Evolutionary conservation across 2,329 filamentous ascomycete species (phyloP).

Genomic region (Chrysosporium keratinophilum): DNA sequence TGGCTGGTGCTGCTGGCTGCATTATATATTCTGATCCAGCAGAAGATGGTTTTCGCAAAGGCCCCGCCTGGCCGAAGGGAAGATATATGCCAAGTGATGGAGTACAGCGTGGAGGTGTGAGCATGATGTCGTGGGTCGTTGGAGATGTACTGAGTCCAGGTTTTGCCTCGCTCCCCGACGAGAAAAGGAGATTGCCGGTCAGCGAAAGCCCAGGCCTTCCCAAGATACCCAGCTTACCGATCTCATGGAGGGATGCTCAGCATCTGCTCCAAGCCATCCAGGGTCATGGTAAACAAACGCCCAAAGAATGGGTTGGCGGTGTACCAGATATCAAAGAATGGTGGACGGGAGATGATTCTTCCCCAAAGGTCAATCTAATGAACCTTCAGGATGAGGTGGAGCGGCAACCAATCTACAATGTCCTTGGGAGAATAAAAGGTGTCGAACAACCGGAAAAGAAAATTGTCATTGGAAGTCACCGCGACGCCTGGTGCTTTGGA

Average conservation of each 20-base stretch:
- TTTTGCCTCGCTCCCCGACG: constrained; percentile 48
- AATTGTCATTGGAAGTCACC: constrained; percentile 84
- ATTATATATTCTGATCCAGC: constrained; percentile 86
- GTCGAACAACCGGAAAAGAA: constrained; percentile 72
- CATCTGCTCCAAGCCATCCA: constrained; percentile 64
- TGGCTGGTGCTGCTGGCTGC: constrained; percentile 75
- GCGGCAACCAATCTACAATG: constrained; percentile 81
- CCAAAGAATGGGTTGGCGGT: constrained; percentile 62
- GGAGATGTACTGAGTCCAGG: constrained; percentile 91
- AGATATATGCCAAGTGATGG: constrained; percentile 70
- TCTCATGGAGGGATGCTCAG: constrained; percentile 83
- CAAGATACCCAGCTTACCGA: constrained; percentile 77
- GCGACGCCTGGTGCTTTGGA: constrained; percentile 85
- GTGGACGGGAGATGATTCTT: constrained; percentile 70
- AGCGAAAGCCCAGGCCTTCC: constrained; percentile 63
- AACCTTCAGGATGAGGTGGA: constrained; percentile 80
- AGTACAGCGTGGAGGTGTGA: constrained; percentile 73
- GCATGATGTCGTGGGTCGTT: constrained; percentile 68
- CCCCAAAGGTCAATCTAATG: constrained; percentile 67
- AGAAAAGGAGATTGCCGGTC: constrained; percentile 53
- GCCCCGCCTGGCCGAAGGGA: constrained; percentile 63
- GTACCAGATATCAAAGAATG: constrained; percentile 66
- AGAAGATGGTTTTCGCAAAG: constrained; percentile 69
- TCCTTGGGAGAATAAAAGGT: constrained; percentile 75
- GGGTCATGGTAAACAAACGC: constrained; percentile 60